A percentile compares a stretch with the other conserved stretches of the same genome.
Evolutionary conservation across 2,329 filamentous ascomycete species (phyloP).

Genomic region (Lasiodiplodia theobromae): DNA sequence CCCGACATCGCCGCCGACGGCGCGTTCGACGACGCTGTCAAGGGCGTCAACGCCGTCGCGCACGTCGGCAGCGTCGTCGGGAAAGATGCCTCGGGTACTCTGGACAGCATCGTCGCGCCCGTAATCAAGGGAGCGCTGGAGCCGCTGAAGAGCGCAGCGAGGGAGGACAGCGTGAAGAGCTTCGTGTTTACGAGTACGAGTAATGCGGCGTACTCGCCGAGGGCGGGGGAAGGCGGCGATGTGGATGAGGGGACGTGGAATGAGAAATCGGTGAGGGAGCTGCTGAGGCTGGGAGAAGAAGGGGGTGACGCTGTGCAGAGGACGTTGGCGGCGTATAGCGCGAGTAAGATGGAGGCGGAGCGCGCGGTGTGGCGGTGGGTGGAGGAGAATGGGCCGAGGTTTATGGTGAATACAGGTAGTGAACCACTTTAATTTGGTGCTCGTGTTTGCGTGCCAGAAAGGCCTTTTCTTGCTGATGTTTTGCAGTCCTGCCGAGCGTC

Average conservation of each 20-base stretch:
- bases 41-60: slow-evolving; percentile 51
- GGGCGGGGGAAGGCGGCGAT: slow-evolving; percentile 40
- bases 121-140: slow-evolving; percentile 47
- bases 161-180: slow-evolving; percentile 51
- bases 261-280: slow-evolving; percentile 40
- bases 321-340: slow-evolving; percentile 50
- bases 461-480: not conserved
- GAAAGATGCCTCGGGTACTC: slow-evolving; percentile 41
- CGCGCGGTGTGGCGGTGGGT: slow-evolving; percentile 57
- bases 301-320: slow-evolving; percentile 38
- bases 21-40: slow-evolving; percentile 38
- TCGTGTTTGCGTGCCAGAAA: not conserved
- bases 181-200: slow-evolving; percentile 56
- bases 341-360: slow-evolving; percentile 57
- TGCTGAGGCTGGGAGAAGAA: slow-evolving; percentile 34
- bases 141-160: slow-evolving; percentile 51
- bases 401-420: slow-evolving; percentile 51
- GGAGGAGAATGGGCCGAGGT: slow-evolving; percentile 51
- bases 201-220: slow-evolving; percentile 38
- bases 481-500: slow-evolving; percentile 23
- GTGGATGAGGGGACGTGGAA: slow-evolving; percentile 44
- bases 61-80: slow-evolving; percentile 54
- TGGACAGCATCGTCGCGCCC: slow-evolving; percentile 46
- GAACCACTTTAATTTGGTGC: not conserved
- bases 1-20: slow-evolving; percentile 39